Conservation (phyloP, 73 alveolate genomes). For the Tetrahymena malaccensis region DNA sequence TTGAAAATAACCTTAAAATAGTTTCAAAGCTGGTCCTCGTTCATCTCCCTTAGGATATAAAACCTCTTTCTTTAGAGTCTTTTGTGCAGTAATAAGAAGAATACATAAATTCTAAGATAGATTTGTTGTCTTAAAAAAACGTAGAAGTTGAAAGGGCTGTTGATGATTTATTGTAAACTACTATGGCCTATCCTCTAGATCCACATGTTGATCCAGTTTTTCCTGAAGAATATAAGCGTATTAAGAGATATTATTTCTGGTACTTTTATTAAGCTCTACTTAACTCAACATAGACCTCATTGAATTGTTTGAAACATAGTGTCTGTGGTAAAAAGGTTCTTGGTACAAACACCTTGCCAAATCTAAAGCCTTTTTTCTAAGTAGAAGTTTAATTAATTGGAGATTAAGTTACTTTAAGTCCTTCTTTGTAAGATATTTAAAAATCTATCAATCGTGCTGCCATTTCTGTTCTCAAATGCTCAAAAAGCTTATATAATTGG, state of each 20-base stretch:
- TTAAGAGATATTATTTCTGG: conserved; percentile 99
- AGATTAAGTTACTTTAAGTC: conserved; percentile 75
- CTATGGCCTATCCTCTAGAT: conserved; percentile 95
- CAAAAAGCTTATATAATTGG: conserved; percentile 94
- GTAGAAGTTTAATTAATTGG: conserved; percentile 96
- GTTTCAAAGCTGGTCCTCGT: conserved; percentile 96
- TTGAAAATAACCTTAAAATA: conserved; percentile 96
- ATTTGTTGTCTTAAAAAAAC: conserved; percentile 90
- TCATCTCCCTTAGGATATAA: conserved; percentile 95
- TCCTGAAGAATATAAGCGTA: conserved; percentile 94
- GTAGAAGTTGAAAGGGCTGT: conserved; percentile 99
- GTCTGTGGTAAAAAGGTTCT: conserved; percentile 91
- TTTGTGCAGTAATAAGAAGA: conserved; percentile 97
- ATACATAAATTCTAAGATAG: conserved; percentile 89
- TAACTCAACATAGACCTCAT: conserved; percentile 97
- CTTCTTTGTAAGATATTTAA: conserved; percentile 65
- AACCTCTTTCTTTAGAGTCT: conserved; percentile 94
- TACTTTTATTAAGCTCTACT: conserved; percentile 98
- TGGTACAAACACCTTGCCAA: conserved; percentile 46
- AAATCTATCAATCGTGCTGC: conserved; percentile 99
- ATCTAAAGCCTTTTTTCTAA: conserved; percentile 95
- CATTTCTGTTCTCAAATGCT: conserved; percentile 95
- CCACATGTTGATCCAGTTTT: conserved; percentile 97
- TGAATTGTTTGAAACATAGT: conserved; percentile 96
- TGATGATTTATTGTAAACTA: conserved; percentile 96